Evolutionary conservation across 805 yeast genomes (phyloP).

Genomic region (Candida sonorensis): DNA sequence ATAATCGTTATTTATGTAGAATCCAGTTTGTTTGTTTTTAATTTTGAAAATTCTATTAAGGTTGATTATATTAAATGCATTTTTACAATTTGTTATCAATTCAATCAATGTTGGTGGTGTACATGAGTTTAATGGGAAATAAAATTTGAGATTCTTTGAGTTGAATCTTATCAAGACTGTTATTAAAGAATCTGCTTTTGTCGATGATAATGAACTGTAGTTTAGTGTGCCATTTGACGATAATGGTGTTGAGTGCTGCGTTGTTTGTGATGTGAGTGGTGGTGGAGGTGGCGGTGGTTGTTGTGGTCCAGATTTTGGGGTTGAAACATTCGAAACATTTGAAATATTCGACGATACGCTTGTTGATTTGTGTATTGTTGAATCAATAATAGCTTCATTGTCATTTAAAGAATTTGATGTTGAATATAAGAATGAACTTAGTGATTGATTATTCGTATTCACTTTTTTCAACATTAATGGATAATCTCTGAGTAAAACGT

Average conservation of each 20-base stretch:
- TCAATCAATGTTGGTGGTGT: conserved; percentile 80
- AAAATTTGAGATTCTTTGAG: conserved; percentile 51
- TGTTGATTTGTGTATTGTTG: conserved; percentile 11
- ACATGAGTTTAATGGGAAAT: conserved; percentile 54
- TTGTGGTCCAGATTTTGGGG: too few species aligned
- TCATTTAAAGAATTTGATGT: not conserved
- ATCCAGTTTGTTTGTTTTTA: conserved; percentile 24
- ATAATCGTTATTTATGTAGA: conserved; percentile 34
- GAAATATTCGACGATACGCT: too few species aligned
- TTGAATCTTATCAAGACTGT: conserved; percentile 45
- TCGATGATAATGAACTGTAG: too few species aligned
- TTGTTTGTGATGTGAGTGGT: conserved; percentile 3
- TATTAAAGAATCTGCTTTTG: conserved; percentile 20
- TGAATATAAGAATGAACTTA: conserved; percentile 3
- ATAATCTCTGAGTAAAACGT: conserved; percentile 51
- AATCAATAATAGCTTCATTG: conserved; percentile 15
- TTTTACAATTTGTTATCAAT: conserved; percentile 68
- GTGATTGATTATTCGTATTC: conserved; percentile 1
- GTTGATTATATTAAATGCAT: conserved; percentile 56
- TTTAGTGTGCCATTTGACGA: too few species aligned
- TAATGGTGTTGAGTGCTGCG: not conserved
- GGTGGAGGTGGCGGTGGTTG: conserved; percentile 5
- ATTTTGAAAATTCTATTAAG: conserved; percentile 29
- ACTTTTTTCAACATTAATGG: conserved; percentile 47
- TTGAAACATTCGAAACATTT: too few species aligned